Evolutionary conservation across 345 rosid species (phyloP).

Genomic region (Arabis alpina): DNA sequence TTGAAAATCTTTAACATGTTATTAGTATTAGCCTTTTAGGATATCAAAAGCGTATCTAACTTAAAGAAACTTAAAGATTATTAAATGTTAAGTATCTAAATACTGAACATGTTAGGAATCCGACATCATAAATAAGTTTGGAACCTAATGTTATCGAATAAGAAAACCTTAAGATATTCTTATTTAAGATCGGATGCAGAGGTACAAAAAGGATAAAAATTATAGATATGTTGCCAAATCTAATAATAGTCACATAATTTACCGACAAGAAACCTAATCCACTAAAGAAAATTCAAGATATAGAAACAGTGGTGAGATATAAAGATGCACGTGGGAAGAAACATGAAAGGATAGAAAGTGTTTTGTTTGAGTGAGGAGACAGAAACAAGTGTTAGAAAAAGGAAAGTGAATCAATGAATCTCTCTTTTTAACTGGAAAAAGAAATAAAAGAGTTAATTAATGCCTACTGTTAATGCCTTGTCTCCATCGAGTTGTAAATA

Average conservation of each 20-base stretch:
- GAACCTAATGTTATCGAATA: neutral
- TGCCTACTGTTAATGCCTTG: slow-evolving; percentile 26
- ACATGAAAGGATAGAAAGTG: slow-evolving; percentile 23
- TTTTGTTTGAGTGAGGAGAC: slow-evolving; percentile 16
- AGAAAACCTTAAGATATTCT: neutral
- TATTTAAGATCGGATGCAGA: neutral
- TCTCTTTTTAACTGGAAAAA: slow-evolving; percentile 3
- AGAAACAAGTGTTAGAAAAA: slow-evolving; percentile 32
- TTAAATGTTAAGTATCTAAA: no score
- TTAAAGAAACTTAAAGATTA: no score
- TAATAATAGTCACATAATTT: slow-evolving; percentile 18
- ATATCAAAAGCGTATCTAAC: no score
- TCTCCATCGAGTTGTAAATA: slow-evolving; percentile 32
- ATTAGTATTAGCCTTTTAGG: no score
- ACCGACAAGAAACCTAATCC: slow-evolving; percentile 39
- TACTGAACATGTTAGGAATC: neutral
- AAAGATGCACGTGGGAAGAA: slow-evolving; percentile 38
- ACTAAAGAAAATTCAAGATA: slow-evolving; percentile 23
- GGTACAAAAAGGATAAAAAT: slow-evolving; percentile 27
- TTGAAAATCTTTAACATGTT: no score
- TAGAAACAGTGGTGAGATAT: slow-evolving; percentile 22
- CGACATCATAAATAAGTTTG: neutral
- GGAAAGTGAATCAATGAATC: slow-evolving; percentile 36
- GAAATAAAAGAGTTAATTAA: slow-evolving; percentile 16
- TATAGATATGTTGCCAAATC: slow-evolving; percentile 13